Base-by-base conservation (phyloP, 805 yeast species). In the Ogataea parapolymorpha region DNA sequence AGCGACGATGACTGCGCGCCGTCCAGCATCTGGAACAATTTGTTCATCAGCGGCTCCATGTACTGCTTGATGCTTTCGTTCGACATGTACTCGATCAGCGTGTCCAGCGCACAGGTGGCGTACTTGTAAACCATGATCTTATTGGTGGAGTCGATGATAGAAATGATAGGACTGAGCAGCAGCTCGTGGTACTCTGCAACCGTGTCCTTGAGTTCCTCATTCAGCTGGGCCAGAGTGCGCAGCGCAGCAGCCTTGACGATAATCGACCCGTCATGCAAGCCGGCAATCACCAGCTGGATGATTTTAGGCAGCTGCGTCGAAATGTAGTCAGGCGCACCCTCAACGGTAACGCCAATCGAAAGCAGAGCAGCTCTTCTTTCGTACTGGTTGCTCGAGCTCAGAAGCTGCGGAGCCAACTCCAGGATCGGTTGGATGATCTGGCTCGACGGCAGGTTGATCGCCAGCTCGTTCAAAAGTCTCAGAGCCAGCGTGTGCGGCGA, bases 291-390 rank as follows among this genome's bases (percentile, higher is more conserved):
- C 44, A 80, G 75, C 37, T 88, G 87, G 39, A 89, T 74, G 48
- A 93, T 68, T 57, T 80, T 81, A 45, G 77, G 75, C 46, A 90
- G 67, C 59, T 89, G 91, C 35, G 83, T 74, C 34, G 89, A 76
- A 55, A 85, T 75, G 64, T 74, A 91, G 59, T 93, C 99, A 48
- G 98, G 98, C 30, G 98, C 91, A 61, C 98, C 99, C 49, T 85
- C 77, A 33, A 85, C 85, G 38, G 91, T 80, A 42, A 80, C 86
- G 54, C 95, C 88, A 48, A 93, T 69, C 25, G 95, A 77, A 54
- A 87, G 70, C 38, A 89, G 72, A 41, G 85, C 93, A 45, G 95
- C 96, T 68, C 96, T 81, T 70, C 95, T 81, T 68, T 85, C 88
- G 50, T 77, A 82, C 47, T 75, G 73, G 61, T 86, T 79, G n/a